Evolutionary conservation across 2,329 filamentous ascomycete genomes (phyloP), one percentile per base, ranked within the genome.

Genomic region (Leptographium flavum): DNA sequence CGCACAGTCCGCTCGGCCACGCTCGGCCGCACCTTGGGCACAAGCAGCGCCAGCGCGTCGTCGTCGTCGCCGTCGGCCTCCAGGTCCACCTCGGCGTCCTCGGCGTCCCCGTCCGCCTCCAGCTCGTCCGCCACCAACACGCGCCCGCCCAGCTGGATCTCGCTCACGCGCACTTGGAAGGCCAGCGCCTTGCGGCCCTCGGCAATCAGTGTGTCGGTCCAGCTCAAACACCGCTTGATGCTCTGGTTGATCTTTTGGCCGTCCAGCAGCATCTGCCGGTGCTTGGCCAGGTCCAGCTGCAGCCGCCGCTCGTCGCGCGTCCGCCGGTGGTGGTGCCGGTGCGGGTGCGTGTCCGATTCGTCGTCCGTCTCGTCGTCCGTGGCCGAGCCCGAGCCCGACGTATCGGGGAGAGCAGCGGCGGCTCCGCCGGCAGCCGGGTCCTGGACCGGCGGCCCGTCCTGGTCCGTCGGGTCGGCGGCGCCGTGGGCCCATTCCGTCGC

Each of bases 181-280:
- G 83, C 81, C 2, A 98, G 71, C 0, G 92, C 92, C 58, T 86
- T 90, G 57, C 80, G 83, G 6, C 83, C 92, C 54, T 95, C 87
- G 41, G 76, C 81, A 59, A 98, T 94, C 38, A 98, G 72, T 50
- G 84, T 81, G 58, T 98, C 90, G 0, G 88, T 93, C 75, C 86
- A 90, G 52, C 80, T 79, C 30, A 95, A 71, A 60, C 92, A 98
- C 40, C 86, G 75, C 60, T 87, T 93, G 39, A 98, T 73, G 59
- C 85, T 94, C 60, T 93, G 85, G 58, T 95, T 96, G 70, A 96
- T 87, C 65, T 87, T 93, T 57, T 95, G 87, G 53, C 83, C 92
- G 59, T 94, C 88, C 33, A 87, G 69, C 9, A 98, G 74, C 1
- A 96, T 69, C 56, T 94, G 83, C 53, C 87, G 85, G 59, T 98